A percentile compares a stretch with the other conserved stretches of the same genome.
Evolutionary conservation across 2,329 filamentous ascomycete genomes (phyloP).

Genomic region (Fusarium sp.): DNA sequence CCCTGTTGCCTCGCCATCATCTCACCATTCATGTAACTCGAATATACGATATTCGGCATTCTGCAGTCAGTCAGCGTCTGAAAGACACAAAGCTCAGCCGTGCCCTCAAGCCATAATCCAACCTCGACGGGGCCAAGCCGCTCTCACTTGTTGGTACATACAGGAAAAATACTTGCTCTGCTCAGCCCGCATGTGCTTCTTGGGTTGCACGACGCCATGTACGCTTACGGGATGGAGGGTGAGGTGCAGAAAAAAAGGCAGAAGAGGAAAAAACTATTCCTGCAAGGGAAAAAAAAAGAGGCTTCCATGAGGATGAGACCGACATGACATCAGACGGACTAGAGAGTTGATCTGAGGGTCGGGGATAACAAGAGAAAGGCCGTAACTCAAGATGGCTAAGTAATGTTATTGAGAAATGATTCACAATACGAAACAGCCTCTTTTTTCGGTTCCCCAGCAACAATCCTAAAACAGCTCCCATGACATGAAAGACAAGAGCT

Average conservation of each 20-base stretch:
- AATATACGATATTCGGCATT: background rate
- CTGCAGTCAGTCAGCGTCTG: background rate
- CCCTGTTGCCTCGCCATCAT: background rate
- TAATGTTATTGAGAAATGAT: background rate
- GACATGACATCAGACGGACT: conserved; percentile 33
- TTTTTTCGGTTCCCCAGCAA: background rate
- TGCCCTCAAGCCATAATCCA: conserved; percentile 21
- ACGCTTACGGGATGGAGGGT: conserved; percentile 13
- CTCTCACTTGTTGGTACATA: background rate
- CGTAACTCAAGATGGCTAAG: background rate
- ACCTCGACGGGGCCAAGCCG: conserved; percentile 19
- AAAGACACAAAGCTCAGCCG: background rate
- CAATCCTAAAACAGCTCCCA: background rate
- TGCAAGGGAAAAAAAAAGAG: conserved; percentile 10
- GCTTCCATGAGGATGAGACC: conserved; percentile 27
- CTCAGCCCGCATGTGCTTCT: conserved; percentile 6
- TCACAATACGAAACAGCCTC: conserved; percentile 28
- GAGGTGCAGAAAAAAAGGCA: background rate
- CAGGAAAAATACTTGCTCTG: background rate
- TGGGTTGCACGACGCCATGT: conserved; percentile 17
- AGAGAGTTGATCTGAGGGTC: background rate
- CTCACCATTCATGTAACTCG: background rate
- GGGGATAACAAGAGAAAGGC: background rate
- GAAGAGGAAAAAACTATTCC: background rate
- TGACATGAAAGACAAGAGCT: background rate